These are phyloP conservation scores for Nepenthes mirabilis DNA, from an alignment of 148 eudicot genomes.

Conservation along the genomic window DNA sequence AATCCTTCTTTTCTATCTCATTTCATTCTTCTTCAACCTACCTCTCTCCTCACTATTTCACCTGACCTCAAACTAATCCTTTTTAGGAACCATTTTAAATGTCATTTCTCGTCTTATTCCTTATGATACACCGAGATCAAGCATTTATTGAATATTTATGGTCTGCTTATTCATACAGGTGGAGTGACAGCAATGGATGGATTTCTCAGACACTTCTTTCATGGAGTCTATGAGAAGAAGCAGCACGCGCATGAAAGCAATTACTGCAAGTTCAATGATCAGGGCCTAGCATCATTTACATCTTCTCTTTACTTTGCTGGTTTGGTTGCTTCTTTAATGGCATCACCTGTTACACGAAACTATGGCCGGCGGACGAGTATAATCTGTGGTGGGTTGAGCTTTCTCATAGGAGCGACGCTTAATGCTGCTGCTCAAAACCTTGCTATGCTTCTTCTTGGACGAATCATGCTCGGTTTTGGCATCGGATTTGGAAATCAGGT, in stretches of 20 bases:
- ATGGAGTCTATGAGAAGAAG: slow-evolving; percentile 40
- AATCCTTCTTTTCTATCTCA: too few relatives aligned
- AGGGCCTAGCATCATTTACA: slow-evolving; percentile 74
- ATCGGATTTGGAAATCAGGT: slow-evolving; percentile 95
- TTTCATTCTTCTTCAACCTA: too few relatives aligned
- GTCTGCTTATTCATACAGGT: slow-evolving; percentile 21
- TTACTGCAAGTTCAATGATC: slow-evolving; percentile 89
- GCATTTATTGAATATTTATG: not conserved
- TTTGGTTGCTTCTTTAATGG: slow-evolving; percentile 50
- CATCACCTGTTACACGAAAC: slow-evolving; percentile 59
- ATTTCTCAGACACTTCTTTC: slow-evolving; percentile 65
- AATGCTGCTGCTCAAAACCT: slow-evolving; percentile 63
- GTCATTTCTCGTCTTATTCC: too few relatives aligned
- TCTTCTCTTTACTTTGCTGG: slow-evolving; percentile 87
- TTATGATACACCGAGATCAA: too few relatives aligned
- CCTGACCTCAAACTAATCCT: not conserved
- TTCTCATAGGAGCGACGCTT: slow-evolving; percentile 58
- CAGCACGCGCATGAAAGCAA: slow-evolving; percentile 51
- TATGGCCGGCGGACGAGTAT: slow-evolving; percentile 63
- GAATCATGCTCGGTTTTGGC: slow-evolving; percentile 91
- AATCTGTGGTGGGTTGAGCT: slow-evolving; percentile 64
- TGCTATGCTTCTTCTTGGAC: slow-evolving; percentile 64
- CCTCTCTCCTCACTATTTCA: not conserved
- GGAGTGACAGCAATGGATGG: slow-evolving; percentile 90
- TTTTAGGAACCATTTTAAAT: not conserved